Conservation (phyloP, 2,329 filamentous ascomycete species). For the Phaeosphaeria sp. region DNA sequence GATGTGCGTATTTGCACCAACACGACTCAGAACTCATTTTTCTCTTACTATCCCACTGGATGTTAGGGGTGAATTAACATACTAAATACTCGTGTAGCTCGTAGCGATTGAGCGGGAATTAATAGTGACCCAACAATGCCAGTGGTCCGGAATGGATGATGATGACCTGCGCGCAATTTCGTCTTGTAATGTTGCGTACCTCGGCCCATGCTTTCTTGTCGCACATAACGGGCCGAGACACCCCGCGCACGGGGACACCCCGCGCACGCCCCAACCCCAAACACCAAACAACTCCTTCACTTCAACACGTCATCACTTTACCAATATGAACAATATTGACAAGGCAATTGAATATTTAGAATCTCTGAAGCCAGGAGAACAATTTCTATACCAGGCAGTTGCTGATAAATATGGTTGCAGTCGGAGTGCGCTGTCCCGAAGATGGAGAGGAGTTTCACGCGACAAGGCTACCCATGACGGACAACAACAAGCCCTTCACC, state of each 20-base stretch:
- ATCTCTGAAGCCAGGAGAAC: not conserved
- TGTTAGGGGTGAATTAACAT: too few relatives aligned
- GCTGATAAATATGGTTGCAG: not conserved
- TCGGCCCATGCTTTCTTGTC: too few relatives aligned
- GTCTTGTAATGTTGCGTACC: too few relatives aligned
- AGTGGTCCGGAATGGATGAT: too few relatives aligned
- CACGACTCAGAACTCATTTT: too few relatives aligned
- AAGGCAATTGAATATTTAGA: not conserved
- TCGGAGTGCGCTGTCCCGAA: not conserved
- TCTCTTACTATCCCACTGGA: too few relatives aligned
- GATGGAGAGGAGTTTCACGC: not conserved
- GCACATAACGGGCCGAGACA: too few relatives aligned
- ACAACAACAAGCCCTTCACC: slow-evolving; percentile 1
- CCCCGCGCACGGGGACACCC: not conserved
- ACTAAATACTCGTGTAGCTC: too few relatives aligned
- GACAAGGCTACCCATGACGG: not conserved
- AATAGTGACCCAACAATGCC: too few relatives aligned
- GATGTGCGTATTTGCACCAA: too few relatives aligned
- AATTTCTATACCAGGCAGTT: not conserved
- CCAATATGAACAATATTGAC: not conserved
- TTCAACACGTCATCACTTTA: not conserved
- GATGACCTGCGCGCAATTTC: too few relatives aligned
- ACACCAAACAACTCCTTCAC: not conserved
- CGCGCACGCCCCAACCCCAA: not conserved
- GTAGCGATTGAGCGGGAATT: too few relatives aligned